A percentile compares a stretch with the other conserved stretches of the same genome.
phyloP scores from a whole-genome alignment of 2,329 filamentous ascomycete species.

The Colletotrichum camelliae region DNA sequence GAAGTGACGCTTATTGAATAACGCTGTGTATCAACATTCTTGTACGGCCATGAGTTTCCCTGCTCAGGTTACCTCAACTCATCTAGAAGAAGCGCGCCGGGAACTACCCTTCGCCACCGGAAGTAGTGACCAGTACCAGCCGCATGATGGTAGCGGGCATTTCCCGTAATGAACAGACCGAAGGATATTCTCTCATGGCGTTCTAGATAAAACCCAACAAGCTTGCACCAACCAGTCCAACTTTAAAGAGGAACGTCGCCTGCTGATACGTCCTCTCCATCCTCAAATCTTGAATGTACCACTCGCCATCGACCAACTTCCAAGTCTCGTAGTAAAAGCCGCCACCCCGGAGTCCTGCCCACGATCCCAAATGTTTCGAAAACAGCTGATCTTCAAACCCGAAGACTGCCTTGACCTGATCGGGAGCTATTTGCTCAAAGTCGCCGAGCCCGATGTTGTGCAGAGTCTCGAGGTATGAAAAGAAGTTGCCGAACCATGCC shows the following conservation, averaged over 20 bases:
- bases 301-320: slow-evolving; percentile 26
- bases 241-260: neutral
- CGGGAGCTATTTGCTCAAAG: slow-evolving; percentile 26
- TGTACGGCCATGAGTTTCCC: accelerated
- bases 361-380: slow-evolving; percentile 16
- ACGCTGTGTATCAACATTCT: neutral
- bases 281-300: slow-evolving; percentile 26
- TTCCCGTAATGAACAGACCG: neutral
- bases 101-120: accelerated
- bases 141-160: neutral
- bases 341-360: slow-evolving; percentile 27
- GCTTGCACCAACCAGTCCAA: neutral
- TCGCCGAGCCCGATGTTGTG: slow-evolving; percentile 29
- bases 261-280: slow-evolving; percentile 18
- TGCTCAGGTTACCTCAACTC: neutral
- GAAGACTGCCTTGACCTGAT: slow-evolving; percentile 18
- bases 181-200: accelerated
- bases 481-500: slow-evolving; percentile 25
- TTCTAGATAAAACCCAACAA: neutral
- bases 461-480: slow-evolving; percentile 25
- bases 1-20: neutral
- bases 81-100: neutral
- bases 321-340: slow-evolving; percentile 28
- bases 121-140: neutral
- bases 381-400: neutral